Evolutionary conservation across 768 basidiomycete species (phyloP), one percentile per base, ranked within the genome.

Genomic region (Pulveroboletus sp.): DNA sequence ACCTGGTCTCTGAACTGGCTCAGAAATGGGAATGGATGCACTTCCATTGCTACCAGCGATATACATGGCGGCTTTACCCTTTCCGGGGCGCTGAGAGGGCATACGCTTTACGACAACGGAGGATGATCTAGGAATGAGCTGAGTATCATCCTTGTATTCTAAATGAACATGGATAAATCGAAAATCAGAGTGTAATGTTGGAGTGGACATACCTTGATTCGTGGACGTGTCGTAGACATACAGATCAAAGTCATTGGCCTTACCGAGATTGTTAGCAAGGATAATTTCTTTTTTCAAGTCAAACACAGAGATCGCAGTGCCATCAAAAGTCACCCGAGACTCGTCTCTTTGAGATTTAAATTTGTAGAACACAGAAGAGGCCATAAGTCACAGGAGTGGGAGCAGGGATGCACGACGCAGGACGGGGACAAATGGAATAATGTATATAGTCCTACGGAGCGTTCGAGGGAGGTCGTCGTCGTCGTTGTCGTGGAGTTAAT

Each of bases 211-310:
- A 95, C 97, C 97, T 82, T 99, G 91, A 51, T 89, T 87, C 8
- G 88, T 84, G 31, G 86, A 82, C 40, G 82, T 72, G 63, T 97
- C 94, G 66, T 84, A 87, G 33, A 98, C 76, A 44, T 82, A 81
- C 21, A 99, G 79, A 72, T 99, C 97, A 75, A 98, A 97, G 66
- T 99, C 97, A 65, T 87, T 92, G 50, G 91, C 93, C 77, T 93
- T 94, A 74, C 87, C 87, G 72, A 99, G 84, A 67, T 87, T 93
- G 67, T 97, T 97, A 66, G 89, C 89, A 63, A 95, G 75, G 63
- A 99, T 95, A 66, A 99, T 91, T 73, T 98, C 97, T 77, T 87
- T 90, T 75, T 99, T 99, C 71, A 99, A 77, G 72, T 99, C 97
- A 77, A 97, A 98, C 60, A 98, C 93, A 64, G 94, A 94, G 65